Evolutionary conservation across 768 basidiomycete species (phyloP).

Genomic region (Boletus subcaerulescens): DNA sequence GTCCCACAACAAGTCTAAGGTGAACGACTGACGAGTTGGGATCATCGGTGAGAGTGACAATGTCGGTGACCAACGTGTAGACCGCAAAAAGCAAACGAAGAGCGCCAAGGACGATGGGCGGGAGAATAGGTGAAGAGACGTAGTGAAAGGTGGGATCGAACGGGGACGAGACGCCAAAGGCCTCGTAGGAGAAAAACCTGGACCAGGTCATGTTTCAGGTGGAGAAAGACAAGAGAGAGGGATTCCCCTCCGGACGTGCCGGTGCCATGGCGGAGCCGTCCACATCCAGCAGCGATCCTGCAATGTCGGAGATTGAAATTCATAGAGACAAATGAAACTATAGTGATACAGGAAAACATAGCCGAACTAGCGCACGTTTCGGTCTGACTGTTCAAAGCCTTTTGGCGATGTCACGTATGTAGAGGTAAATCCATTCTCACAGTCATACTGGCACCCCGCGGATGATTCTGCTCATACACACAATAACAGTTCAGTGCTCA

Average conservation of each 20-base stretch:
- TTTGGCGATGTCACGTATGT: too few species aligned
- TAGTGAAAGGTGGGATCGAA: slow-evolving; percentile 39
- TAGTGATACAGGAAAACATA: too few species aligned
- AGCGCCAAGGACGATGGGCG: slow-evolving; percentile 41
- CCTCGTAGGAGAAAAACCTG: slow-evolving; percentile 11
- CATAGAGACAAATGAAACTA: too few species aligned
- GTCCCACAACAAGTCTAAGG: background rate
- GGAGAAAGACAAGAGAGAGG: background rate
- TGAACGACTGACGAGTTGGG: slow-evolving; percentile 33
- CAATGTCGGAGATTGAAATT: too few species aligned
- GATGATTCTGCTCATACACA: too few species aligned
- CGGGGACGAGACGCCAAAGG: slow-evolving; percentile 37
- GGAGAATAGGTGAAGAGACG: slow-evolving; percentile 44
- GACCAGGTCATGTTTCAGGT: background rate
- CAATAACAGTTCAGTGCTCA: background rate
- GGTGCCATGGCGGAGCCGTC: too few species aligned
- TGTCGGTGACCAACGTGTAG: slow-evolving; percentile 44
- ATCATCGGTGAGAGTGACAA: slow-evolving; percentile 31
- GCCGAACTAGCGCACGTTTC: too few species aligned
- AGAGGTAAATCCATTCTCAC: too few species aligned
- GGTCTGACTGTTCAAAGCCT: too few species aligned
- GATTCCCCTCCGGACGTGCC: background rate
- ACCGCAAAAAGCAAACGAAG: slow-evolving; percentile 48
- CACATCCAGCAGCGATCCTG: too few species aligned
- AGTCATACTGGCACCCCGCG: too few species aligned